Conservation (phyloP, 2,329 filamentous ascomycete species). For the Phaeosphaeria sp. region DNA sequence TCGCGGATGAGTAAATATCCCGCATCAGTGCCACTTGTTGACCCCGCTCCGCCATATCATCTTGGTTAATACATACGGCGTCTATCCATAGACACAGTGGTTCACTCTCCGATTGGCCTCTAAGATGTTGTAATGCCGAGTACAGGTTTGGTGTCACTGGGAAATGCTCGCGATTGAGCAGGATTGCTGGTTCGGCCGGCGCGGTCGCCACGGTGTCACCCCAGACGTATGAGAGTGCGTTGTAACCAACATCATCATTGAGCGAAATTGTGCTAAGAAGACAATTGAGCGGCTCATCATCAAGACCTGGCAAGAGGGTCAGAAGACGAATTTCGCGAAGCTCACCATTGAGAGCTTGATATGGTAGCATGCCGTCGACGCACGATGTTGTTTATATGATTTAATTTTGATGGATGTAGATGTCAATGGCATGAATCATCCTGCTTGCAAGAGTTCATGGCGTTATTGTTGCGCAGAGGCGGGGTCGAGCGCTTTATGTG, state of each 20-base stretch:
- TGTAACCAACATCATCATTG: not conserved
- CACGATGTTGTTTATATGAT: no score
- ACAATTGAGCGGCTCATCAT: slow-evolving; percentile 1
- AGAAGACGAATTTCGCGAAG: slow-evolving; percentile 1
- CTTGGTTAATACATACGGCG: slow-evolving; percentile 37
- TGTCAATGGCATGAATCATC: no score
- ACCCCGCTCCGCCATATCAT: slow-evolving; percentile 32
- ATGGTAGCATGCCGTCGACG: not conserved
- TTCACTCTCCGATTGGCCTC: slow-evolving; percentile 15
- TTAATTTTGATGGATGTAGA: no score
- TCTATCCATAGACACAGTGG: slow-evolving; percentile 9
- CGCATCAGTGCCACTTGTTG: slow-evolving; percentile 45
- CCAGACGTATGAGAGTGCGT: slow-evolving; percentile 4
- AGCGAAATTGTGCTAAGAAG: not conserved
- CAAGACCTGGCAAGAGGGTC: not conserved
- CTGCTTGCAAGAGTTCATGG: no score
- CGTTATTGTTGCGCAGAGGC: no score
- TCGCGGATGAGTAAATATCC: slow-evolving; percentile 31
- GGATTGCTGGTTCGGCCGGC: not conserved
- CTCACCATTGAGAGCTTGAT: not conserved
- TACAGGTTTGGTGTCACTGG: slow-evolving; percentile 2
- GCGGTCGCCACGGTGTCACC: not conserved
- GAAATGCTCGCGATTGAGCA: not conserved
- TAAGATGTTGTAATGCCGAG: not conserved
- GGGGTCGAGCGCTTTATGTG: no score